A percentile compares a stretch with the other conserved stretches of the same genome.
Conservation (phyloP, 225 moss, liverwort and hornwort species). For the Sphagnum tenellum region DNA sequence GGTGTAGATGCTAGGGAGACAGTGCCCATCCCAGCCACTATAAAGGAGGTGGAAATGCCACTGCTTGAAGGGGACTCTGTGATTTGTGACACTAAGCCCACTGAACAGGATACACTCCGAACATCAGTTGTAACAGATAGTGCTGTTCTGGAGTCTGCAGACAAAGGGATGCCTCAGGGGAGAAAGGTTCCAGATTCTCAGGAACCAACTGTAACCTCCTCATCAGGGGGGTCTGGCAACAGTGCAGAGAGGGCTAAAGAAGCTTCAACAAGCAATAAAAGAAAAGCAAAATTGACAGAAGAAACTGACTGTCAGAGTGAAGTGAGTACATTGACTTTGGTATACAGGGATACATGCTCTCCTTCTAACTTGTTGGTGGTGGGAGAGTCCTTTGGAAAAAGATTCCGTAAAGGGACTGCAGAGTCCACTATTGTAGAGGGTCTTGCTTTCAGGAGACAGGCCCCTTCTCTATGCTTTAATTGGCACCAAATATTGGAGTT, state of each 20-base stretch:
- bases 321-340: conserved; percentile 26
- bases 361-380: too few species aligned
- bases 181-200: conserved; percentile 42
- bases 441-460: too few species aligned
- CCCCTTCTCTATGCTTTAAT: too few species aligned
- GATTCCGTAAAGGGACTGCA: too few species aligned
- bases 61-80: conserved; percentile 21
- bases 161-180: conserved; percentile 24
- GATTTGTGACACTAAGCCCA: conserved; percentile 21
- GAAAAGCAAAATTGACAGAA: conserved; percentile 59
- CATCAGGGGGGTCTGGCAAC: conserved; percentile 73
- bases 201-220: conserved; percentile 74
- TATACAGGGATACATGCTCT: too few species aligned
- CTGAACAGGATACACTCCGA: conserved; percentile 33
- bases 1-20: conserved; percentile 40
- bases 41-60: conserved; percentile 24
- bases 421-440: too few species aligned
- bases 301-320: conserved; percentile 84
- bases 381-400: too few species aligned
- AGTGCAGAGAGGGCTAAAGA: conserved; percentile 57
- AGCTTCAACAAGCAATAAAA: conserved; percentile 31
- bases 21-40: conserved; percentile 15
- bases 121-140: conserved; percentile 28
- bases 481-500: too few species aligned
- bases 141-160: conserved; percentile 21